Evolutionary conservation across 768 basidiomycete genomes (phyloP).

Genomic region (Suillus placidus): DNA sequence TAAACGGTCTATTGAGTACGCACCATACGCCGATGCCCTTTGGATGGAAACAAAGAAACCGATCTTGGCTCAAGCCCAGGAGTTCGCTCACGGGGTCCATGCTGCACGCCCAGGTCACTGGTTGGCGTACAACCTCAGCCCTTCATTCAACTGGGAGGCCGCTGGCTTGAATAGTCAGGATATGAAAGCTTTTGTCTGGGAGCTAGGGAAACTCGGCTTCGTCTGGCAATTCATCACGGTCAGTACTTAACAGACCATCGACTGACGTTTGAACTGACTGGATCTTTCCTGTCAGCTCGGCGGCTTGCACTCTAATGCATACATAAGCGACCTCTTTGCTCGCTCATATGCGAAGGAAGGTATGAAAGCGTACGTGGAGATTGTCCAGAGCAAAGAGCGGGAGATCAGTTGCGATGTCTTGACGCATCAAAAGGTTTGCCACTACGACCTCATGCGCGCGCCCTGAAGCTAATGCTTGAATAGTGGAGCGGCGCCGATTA

Average conservation of each 20-base stretch:
- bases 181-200: constrained; percentile 90
- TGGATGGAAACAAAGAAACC: constrained; percentile 99
- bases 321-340: constrained; percentile 94
- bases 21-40: constrained; percentile 88
- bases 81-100: constrained; percentile 90
- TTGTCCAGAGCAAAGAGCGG: constrained; percentile 89
- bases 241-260: constrained; percentile 30
- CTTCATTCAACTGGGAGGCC: constrained; percentile 93
- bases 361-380: constrained; percentile 98
- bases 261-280: constrained; percentile 13
- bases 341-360: constrained; percentile 87
- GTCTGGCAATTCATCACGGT: constrained; percentile 99
- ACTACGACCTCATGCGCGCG: not conserved
- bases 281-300: constrained; percentile 63
- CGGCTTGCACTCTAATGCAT: constrained; percentile 96
- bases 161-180: constrained; percentile 85
- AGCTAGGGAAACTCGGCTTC: constrained; percentile 93
- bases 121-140: constrained; percentile 95
- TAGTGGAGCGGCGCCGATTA: constrained; percentile 97
- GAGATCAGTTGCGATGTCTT: constrained; percentile 95
- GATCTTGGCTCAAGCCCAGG: constrained; percentile 86
- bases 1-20: constrained; percentile 89
- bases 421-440: constrained; percentile 89
- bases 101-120: constrained; percentile 84
- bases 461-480: constrained; percentile 18